Evolutionary conservation across 2,329 filamentous ascomycete genomes (phyloP).

Genomic region (Alternaria triticimaculans): DNA sequence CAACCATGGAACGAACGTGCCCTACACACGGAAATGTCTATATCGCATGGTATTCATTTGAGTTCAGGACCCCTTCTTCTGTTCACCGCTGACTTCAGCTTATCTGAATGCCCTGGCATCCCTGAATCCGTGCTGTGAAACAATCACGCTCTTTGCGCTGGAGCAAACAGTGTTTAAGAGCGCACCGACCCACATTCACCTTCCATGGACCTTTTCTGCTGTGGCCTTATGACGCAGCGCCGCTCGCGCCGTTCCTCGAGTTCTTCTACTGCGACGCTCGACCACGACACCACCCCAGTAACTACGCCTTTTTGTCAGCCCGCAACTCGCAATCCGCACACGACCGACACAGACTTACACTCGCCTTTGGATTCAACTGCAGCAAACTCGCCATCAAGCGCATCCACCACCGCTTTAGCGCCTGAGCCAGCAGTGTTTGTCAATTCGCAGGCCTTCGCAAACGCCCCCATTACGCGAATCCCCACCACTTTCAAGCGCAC

Average conservation of each 20-base stretch:
- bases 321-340: not conserved
- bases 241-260: not conserved
- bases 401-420: not conserved
- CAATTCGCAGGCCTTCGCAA: not conserved
- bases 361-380: not conserved
- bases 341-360: not conserved
- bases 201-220: not conserved
- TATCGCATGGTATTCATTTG: not conserved
- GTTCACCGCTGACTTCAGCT: not conserved
- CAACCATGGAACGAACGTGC: not conserved
- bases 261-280: not conserved
- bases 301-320: not conserved
- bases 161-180: not conserved
- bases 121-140: not conserved
- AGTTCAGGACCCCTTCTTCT: not conserved
- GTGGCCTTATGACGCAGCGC: not conserved
- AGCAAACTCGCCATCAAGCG: not conserved
- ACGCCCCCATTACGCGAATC: not conserved
- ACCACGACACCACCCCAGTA: not conserved
- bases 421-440: constrained; percentile 4
- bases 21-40: not conserved
- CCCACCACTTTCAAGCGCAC: not conserved
- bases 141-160: not conserved
- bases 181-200: not conserved
- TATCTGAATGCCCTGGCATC: not conserved